These are phyloP conservation scores for Penstemon eatonii DNA, from an alignment of 257 asterid species.

Conservation along the genomic window DNA sequence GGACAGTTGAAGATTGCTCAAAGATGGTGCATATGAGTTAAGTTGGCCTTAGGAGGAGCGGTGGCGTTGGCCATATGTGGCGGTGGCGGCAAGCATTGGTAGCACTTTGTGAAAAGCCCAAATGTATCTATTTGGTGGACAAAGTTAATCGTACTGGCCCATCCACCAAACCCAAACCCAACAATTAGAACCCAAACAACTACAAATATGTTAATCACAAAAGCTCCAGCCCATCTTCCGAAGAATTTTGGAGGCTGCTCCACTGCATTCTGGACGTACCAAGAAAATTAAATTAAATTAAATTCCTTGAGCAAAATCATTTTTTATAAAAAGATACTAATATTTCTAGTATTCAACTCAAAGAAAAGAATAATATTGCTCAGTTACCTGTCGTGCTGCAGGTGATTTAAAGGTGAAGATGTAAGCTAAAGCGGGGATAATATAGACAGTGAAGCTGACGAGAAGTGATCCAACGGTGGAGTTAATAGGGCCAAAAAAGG, in stretches of 20 bases:
- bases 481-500: conserved; percentile 43
- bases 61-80: conserved; percentile 34
- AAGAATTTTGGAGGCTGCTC: conserved; percentile 46
- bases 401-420: conserved; percentile 42
- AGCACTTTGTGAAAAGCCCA: conserved; percentile 53
- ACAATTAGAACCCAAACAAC: conserved; percentile 47
- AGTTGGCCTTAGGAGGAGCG: conserved; percentile 29
- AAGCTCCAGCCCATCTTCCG: conserved; percentile 44
- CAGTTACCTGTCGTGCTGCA: conserved; percentile 40
- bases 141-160: conserved; percentile 39
- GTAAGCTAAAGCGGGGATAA: conserved; percentile 35
- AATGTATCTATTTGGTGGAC: conserved; percentile 54
- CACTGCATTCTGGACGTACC: conserved; percentile 45
- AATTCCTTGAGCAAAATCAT: no score
- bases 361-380: no score
- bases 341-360: no score
- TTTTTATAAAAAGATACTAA: no score
- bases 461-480: conserved; percentile 41
- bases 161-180: conserved; percentile 28
- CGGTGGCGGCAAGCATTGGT: conserved; percentile 44
- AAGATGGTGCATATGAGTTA: conserved; percentile 25
- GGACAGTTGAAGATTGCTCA: neutral
- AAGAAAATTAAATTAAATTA: no score
- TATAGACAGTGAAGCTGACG: conserved; percentile 41
- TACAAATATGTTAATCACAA: conserved; percentile 38